A percentile compares a stretch with the other conserved stretches of the same genome.
Conservation (phyloP, 202 grass and related monocot species). For the Setaria viridis region DNA sequence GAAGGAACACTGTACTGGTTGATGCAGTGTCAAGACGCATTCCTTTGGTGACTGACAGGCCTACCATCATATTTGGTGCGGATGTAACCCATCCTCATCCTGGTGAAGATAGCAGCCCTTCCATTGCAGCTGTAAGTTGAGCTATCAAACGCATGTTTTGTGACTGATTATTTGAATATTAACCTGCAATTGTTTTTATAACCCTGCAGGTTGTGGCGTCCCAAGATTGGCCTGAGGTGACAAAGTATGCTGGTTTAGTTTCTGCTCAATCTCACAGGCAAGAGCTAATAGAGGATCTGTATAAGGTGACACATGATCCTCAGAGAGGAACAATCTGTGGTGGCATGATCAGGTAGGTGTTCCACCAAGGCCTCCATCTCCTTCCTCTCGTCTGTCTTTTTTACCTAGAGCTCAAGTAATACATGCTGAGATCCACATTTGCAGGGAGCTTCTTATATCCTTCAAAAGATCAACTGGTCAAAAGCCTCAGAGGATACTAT, state of each 20-base stretch:
- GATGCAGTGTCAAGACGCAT: slow-evolving; percentile 81
- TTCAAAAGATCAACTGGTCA: slow-evolving; percentile 77
- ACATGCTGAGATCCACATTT: slow-evolving; percentile 30
- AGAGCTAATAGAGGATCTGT: slow-evolving; percentile 91
- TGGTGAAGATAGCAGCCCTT: slow-evolving; percentile 91
- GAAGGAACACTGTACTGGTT: slow-evolving; percentile 84
- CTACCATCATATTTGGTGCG: slow-evolving; percentile 95
- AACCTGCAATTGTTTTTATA: slow-evolving; percentile 12
- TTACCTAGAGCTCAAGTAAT: neutral
- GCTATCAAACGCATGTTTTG: slow-evolving; percentile 7
- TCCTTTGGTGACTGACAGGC: slow-evolving; percentile 81
- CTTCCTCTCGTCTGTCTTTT: neutral
- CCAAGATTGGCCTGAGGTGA: slow-evolving; percentile 95
- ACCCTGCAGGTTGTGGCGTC: slow-evolving; percentile 87
- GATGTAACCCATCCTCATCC: slow-evolving; percentile 97
- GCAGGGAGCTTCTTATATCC: slow-evolving; percentile 80
- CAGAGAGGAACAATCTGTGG: slow-evolving; percentile 66
- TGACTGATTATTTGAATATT: neutral
- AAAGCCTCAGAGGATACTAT: slow-evolving; percentile 79
- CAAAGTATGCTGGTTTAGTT: slow-evolving; percentile 94
- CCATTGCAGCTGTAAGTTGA: slow-evolving; percentile 83
- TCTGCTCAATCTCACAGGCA: slow-evolving; percentile 90
- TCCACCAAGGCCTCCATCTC: neutral
- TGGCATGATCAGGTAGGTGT: slow-evolving; percentile 91
- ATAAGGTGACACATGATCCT: slow-evolving; percentile 78